Percentiles rank a stretch among this genome's conserved stretches.
These are phyloP conservation scores for Populus deltoides DNA, from an alignment of 345 rosid species.

Conservation along the genomic window DNA sequence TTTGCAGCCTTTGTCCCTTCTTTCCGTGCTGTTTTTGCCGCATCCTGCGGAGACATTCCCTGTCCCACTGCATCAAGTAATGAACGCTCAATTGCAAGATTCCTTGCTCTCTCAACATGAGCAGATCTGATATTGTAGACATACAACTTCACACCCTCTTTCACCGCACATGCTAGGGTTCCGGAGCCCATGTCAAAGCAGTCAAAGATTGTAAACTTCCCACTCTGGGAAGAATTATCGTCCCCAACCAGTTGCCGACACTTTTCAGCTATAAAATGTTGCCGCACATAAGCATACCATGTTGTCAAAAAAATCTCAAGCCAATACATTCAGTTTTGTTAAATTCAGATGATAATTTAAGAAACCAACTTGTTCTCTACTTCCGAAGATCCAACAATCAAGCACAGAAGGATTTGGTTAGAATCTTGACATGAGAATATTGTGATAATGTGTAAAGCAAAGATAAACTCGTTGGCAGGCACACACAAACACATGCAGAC, in stretches of 20 bases:
- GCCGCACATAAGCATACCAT: neutral
- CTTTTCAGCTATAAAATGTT: conserved; percentile 64
- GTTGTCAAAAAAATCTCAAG: neutral
- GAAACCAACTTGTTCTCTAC: neutral
- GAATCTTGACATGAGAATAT: neutral
- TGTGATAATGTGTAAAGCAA: neutral
- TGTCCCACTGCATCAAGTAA: conserved; percentile 59
- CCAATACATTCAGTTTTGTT: neutral
- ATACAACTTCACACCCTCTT: conserved; percentile 90
- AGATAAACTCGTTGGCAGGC: neutral
- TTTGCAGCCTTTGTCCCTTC: conserved; percentile 91
- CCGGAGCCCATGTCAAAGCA: conserved; percentile 95
- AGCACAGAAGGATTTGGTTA: neutral
- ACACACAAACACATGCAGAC: neutral
- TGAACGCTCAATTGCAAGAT: conserved; percentile 61
- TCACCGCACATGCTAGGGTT: conserved; percentile 68
- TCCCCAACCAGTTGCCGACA: conserved; percentile 80
- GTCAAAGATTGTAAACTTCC: conserved; percentile 71
- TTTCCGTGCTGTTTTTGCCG: conserved; percentile 64
- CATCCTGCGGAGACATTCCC: conserved; percentile 60
- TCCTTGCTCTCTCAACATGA: conserved; percentile 73
- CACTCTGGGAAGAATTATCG: conserved; percentile 81
- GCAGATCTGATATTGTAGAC: conserved; percentile 70
- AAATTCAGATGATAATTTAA: neutral
- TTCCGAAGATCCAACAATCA: neutral